Base-by-base conservation (phyloP, 176 grass and related monocot species). In the Calamus simplicifolius region DNA sequence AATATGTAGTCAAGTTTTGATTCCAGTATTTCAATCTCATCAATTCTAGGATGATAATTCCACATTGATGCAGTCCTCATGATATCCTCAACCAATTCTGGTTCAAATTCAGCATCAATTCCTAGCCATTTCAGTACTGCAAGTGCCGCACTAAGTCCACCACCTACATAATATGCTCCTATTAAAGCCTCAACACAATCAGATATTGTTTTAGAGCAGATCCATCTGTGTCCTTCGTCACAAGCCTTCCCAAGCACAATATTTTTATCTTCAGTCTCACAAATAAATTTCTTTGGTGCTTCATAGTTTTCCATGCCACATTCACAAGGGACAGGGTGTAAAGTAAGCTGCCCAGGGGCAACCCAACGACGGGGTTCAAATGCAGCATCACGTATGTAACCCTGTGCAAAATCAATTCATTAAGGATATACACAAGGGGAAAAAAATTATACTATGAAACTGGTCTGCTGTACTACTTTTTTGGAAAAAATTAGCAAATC, bases 141-240 rank as follows among this genome's bases (percentile, higher is more conserved):
- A 65, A 82, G 18, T 48, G 87, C 77, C 56, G 80, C 87, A 58
- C 49, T 59, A 68, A 97, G 75, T 23, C 87, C 92, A 50, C 92
- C 87, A 58, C 75, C 81, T 51, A 85, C 64, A 81, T 80, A 97
- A 71, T 97, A 91, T 65, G 92, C 92, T 54, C 92, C 92, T 74
- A 97, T 90, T 54, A 97, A 30, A 61, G 87, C 81, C 72, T 97
- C 87, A 31, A 78, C 87, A 66, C 92, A 96, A 71, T 96, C 92
- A 65, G 92, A 75, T 67, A 96, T 79, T 30, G 92, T 96, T 74
- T 97, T 97, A 28, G 92, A 97, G 70, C 92, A 97, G 48, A 97
- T 80, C 92, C 92, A 91, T 38, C 87, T 59, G 79, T 97, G 92
- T 43, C 92, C 92, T 76, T 67, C 73, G 49, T 97, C 92, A 66